phyloP scores from a whole-genome alignment of 2,329 filamentous ascomycete species.

The Grosmannia serpens region DNA sequence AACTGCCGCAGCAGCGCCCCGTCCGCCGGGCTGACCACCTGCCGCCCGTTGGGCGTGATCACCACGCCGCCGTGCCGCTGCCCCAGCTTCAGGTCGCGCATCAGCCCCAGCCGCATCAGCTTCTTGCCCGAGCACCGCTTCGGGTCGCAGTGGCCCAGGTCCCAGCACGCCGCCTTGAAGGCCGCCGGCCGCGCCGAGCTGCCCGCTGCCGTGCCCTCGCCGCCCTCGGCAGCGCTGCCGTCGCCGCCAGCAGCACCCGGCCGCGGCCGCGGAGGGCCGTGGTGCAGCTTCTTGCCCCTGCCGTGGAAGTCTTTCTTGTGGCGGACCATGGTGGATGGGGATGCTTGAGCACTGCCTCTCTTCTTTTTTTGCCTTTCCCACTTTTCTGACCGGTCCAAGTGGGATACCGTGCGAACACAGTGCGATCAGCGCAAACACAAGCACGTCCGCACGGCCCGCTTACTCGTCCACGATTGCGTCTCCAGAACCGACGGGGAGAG shows the following conservation, averaged over 20 bases:
- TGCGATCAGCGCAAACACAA: background rate
- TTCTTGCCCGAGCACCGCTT: constrained; percentile 95
- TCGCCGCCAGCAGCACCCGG: constrained; percentile 15
- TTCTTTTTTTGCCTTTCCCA: background rate
- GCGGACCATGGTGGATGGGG: constrained; percentile 57
- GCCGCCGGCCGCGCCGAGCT: constrained; percentile 21
- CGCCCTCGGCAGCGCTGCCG: constrained; percentile 27
- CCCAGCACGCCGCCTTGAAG: constrained; percentile 96
- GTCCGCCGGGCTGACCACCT: constrained; percentile 73
- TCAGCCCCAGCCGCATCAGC: constrained; percentile 81
- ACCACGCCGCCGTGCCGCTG: constrained; percentile 89
- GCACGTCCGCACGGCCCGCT: background rate
- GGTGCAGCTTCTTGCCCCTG: constrained; percentile 60
- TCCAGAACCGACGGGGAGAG: background rate
- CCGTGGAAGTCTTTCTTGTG: constrained; percentile 83
- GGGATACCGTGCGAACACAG: background rate
- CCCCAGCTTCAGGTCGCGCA: constrained; percentile 85
- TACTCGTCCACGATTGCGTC: background rate
- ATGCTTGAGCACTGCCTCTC: background rate
- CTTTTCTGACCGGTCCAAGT: background rate
- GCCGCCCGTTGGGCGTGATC: constrained; percentile 89
- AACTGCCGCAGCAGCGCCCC: constrained; percentile 70
- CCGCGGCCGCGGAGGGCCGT: constrained; percentile 44
- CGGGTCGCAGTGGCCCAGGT: constrained; percentile 92
- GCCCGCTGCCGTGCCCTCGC: constrained; percentile 18